phyloP scores from a whole-genome alignment of 306 rosid genomes.

The Phaseolus lunatus region DNA sequence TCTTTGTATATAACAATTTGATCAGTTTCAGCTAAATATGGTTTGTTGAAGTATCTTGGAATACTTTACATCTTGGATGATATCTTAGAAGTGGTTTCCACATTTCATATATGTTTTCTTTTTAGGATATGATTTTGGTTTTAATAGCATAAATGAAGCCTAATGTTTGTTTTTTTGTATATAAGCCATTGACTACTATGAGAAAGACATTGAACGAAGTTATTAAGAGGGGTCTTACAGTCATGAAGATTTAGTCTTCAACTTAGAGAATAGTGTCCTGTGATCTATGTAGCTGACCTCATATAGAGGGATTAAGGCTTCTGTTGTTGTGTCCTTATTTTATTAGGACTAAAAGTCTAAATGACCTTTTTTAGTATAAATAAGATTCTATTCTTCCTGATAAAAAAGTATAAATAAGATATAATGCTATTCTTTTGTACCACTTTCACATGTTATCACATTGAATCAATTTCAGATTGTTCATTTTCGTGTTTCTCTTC shows the following conservation, averaged over 20 bases:
- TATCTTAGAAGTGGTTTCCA: conserved; percentile 6
- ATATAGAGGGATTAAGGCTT: background rate
- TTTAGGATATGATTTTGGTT: conserved; percentile 2
- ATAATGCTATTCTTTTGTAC: background rate
- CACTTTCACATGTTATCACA: background rate
- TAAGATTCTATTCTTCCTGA: background rate
- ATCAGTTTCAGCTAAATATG: conserved; percentile 33
- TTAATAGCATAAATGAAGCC: background rate
- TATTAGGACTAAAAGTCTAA: background rate
- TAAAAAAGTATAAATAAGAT: background rate
- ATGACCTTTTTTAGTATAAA: background rate
- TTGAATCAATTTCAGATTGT: background rate
- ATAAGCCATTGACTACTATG: background rate
- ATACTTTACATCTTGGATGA: conserved; percentile 15
- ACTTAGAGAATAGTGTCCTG: background rate
- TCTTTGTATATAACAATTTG: conserved; percentile 36
- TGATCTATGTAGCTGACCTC: background rate
- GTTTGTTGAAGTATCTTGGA: conserved; percentile 6
- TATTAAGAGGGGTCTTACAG: background rate
- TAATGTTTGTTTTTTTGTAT: background rate
- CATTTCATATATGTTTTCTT: background rate
- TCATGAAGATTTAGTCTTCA: background rate
- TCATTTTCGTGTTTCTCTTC: conserved; percentile 2
- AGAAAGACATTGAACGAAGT: background rate
- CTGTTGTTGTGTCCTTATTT: conserved; percentile 6